Evolutionary conservation across 495 filamentous ascomycete species (phyloP).

Genomic region (Podospora bellae-mahoneyi): DNA sequence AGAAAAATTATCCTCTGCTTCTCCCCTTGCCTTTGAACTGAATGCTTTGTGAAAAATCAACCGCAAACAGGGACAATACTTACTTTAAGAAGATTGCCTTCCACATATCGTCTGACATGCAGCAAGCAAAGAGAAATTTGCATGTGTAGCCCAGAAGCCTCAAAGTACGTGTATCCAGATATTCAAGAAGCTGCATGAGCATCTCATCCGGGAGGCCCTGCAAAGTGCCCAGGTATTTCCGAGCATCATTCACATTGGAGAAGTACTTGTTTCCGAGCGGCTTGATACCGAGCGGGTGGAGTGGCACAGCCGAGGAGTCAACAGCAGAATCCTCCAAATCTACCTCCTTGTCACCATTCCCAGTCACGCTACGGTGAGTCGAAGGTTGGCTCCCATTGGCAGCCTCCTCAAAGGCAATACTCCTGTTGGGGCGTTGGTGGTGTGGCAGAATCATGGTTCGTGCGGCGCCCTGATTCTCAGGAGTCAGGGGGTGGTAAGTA

Average conservation of each 20-base stretch:
- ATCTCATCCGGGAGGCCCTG: constrained; percentile 74
- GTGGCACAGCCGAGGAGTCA: constrained; percentile 52
- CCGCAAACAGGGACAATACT: constrained; percentile 39
- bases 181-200: constrained; percentile 71
- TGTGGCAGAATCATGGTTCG: constrained; percentile 27
- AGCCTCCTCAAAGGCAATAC: constrained; percentile 15
- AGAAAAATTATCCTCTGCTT: background rate
- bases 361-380: constrained; percentile 23
- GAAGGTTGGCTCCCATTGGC: constrained; percentile 18
- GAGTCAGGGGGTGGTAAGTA: background rate
- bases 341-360: background rate
- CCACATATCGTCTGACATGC: constrained; percentile 85
- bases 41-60: background rate
- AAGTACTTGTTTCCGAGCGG: constrained; percentile 82
- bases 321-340: constrained; percentile 13
- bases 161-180: constrained; percentile 61
- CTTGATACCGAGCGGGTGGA: constrained; percentile 82
- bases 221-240: constrained; percentile 61
- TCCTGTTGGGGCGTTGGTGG: constrained; percentile 17
- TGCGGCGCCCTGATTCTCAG: background rate
- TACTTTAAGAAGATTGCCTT: constrained; percentile 83
- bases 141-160: constrained; percentile 73
- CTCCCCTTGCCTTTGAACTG: constrained; percentile 5
- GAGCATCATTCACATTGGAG: constrained; percentile 60
- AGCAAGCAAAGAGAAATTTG: constrained; percentile 85